These are phyloP conservation scores for Mycena floridula DNA, from an alignment of 768 basidiomycete species.

Conservation along the genomic window DNA sequence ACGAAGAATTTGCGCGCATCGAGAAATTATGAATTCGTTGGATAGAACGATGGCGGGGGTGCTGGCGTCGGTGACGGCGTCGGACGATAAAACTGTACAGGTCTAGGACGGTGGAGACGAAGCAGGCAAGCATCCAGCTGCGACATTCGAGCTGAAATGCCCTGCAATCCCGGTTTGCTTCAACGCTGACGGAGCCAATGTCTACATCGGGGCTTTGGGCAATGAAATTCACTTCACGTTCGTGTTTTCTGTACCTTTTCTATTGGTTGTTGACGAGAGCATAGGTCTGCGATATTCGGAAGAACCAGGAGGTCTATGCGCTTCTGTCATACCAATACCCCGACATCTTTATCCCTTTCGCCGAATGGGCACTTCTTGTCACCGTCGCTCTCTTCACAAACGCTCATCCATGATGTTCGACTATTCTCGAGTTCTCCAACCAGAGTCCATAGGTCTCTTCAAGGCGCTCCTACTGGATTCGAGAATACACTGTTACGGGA, in stretches of 20 bases:
- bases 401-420: constrained; percentile 86
- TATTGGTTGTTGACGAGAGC: constrained; percentile 3
- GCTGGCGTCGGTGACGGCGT: constrained; percentile 82
- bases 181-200: constrained; percentile 84
- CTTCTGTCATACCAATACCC: constrained; percentile 87
- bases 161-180: constrained; percentile 91
- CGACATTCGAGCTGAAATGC: constrained; percentile 78
- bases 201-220: constrained; percentile 91
- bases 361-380: constrained; percentile 86
- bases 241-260: constrained; percentile 22
- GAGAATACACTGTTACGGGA: constrained; percentile 89
- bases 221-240: constrained; percentile 96
- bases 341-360: constrained; percentile 88
- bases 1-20: constrained; percentile 80
- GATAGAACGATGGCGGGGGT: constrained; percentile 81
- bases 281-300: constrained; percentile 88
- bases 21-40: constrained; percentile 85
- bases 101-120: constrained; percentile 90
- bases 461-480: constrained; percentile 90
- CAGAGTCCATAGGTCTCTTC: constrained; percentile 71
- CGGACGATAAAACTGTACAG: constrained; percentile 88
- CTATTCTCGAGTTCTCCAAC: constrained; percentile 87
- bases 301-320: constrained; percentile 72
- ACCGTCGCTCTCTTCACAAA: constrained; percentile 84
- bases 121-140: constrained; percentile 55